Base-by-base conservation (phyloP, 2,329 filamentous ascomycete species). In the Penicillium verrucosum region DNA sequence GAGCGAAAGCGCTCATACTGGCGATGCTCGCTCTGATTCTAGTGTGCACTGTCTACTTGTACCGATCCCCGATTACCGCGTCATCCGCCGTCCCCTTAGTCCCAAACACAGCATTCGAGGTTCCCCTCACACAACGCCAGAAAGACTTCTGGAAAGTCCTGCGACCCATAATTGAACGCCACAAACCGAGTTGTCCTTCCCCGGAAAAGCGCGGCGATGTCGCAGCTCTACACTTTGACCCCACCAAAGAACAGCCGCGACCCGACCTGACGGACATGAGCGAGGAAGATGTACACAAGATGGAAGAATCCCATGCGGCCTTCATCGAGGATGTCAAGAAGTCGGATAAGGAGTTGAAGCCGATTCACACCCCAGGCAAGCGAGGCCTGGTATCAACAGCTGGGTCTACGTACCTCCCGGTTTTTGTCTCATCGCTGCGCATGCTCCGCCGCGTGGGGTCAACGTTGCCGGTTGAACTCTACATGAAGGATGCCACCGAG, bases 361-460 rank as follows among this genome's bases (percentile, higher is more conserved):
- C 68, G 42, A 70, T 65, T 37, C 77, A 64, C 69, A 75, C 63
- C 60, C 68, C 71, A 1, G 71, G 72, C 12, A 75, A 76, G 6
- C 73, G 75, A 3, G 81, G 81, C 3, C 73, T 84, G 34, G 81
- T 84, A 38, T 80, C 80, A 23, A 80, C 79, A 2, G 79, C 79
- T 3, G 78, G 79, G 10, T 71, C 74, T 0, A 65, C 70, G 11
- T 80, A 81, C 63, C 73, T 83, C 45, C 79, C 80, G 1, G 75
- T 81, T 9, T 78, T 81, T 47, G 62, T 83, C 18, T 77, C 79
- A 4, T 78, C 80, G 3, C 68, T 84, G 21, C 76, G 80, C 11
- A 81, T 83, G 76, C 72, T 83, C 25, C 79, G 82, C 12, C 77
- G 77, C 42, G 75, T 75, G 8, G 81, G 81, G 23, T 81, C 79